phyloP scores from a whole-genome alignment of 371 early-diverging fungal species.

The Rhizopus delemar region DNA sequence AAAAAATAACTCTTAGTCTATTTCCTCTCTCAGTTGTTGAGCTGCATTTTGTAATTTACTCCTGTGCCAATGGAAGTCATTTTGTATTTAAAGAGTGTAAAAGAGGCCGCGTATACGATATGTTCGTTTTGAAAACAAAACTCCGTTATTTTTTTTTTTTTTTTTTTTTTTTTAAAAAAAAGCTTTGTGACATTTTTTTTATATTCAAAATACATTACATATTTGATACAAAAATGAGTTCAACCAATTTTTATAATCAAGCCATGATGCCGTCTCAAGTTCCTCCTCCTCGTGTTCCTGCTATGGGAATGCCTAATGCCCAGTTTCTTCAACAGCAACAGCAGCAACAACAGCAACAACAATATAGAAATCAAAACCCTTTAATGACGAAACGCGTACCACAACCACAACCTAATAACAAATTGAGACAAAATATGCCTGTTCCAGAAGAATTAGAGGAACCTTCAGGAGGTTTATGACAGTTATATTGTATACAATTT shows the following conservation, averaged over 20 bases:
- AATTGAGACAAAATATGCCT: slow-evolving; percentile 20
- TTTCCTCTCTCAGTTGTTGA: not conserved
- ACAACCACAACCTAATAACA: slow-evolving; percentile 2
- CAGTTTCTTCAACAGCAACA: slow-evolving; percentile 29
- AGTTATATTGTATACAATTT: not conserved
- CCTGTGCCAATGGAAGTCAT: slow-evolving; percentile 77
- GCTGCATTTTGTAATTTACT: slow-evolving; percentile 38
- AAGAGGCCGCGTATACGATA: slow-evolving; percentile 27
- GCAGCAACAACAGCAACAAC: slow-evolving; percentile 26
- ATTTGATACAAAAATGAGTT: slow-evolving; percentile 16
- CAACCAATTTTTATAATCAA: slow-evolving; percentile 38
- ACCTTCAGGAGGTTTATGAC: slow-evolving; percentile 27
- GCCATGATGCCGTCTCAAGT: slow-evolving; percentile 9
- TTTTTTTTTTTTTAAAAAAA: not conserved
- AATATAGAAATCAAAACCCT: slow-evolving; percentile 20
- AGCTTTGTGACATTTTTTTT: slow-evolving; percentile 4
- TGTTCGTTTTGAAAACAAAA: not conserved
- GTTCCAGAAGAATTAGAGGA: slow-evolving; percentile 31
- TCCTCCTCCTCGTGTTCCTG: slow-evolving; percentile 12
- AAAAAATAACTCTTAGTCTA: not conserved
- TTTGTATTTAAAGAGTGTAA: slow-evolving; percentile 10
- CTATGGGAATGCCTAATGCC: slow-evolving; percentile 7
- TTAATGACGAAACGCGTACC: slow-evolving; percentile 6
- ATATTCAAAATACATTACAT: not conserved
- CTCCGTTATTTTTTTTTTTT: too few relatives aligned